Evolutionary conservation across 1,284 basidiomycete species (phyloP).

Genomic region (Pseudozyma tsukubaensis): DNA sequence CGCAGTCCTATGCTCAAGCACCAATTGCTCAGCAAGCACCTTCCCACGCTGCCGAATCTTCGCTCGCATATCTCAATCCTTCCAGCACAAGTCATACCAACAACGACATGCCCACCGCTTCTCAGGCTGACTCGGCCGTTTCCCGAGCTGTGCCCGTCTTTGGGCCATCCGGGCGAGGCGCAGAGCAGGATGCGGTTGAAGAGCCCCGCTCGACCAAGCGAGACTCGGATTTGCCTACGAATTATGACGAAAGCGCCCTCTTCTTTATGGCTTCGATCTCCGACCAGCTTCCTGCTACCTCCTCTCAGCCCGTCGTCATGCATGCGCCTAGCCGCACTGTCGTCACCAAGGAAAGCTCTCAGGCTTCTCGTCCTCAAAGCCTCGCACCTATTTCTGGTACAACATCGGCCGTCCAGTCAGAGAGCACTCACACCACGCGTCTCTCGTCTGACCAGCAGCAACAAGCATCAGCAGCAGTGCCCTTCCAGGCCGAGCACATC

Average conservation of each 20-base stretch:
- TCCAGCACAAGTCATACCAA: conserved; percentile 10
- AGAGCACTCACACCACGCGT: conserved; percentile 36
- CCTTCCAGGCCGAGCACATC: conserved; percentile 5
- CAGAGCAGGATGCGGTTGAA: conserved; percentile 27
- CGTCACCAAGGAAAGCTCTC: conserved; percentile 39
- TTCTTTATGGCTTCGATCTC: conserved; percentile 63
- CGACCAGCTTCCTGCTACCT: conserved; percentile 56
- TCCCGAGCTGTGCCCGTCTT: conserved; percentile 23
- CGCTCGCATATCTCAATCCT: conserved; percentile 31
- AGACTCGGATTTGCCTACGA: conserved; percentile 34
- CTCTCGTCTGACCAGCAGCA: conserved; percentile 38
- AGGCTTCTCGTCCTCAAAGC: conserved; percentile 40
- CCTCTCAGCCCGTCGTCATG: conserved; percentile 34
- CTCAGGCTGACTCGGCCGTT: conserved; percentile 9
- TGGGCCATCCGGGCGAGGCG: conserved; percentile 47
- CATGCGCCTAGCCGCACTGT: conserved; percentile 24
- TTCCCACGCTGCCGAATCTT: conserved; percentile 18
- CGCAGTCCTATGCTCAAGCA: conserved; percentile 11
- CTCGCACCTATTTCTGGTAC: conserved; percentile 31
- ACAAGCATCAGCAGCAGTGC: conserved; percentile 1
- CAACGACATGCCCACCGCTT: conserved; percentile 7
- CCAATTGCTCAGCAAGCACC: not conserved
- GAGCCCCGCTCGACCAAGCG: conserved; percentile 30
- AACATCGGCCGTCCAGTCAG: conserved; percentile 35
- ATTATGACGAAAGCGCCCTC: conserved; percentile 62